These are phyloP conservation scores for Candida endomychidarum DNA, from an alignment of 805 yeast species.

Conservation along the genomic window DNA sequence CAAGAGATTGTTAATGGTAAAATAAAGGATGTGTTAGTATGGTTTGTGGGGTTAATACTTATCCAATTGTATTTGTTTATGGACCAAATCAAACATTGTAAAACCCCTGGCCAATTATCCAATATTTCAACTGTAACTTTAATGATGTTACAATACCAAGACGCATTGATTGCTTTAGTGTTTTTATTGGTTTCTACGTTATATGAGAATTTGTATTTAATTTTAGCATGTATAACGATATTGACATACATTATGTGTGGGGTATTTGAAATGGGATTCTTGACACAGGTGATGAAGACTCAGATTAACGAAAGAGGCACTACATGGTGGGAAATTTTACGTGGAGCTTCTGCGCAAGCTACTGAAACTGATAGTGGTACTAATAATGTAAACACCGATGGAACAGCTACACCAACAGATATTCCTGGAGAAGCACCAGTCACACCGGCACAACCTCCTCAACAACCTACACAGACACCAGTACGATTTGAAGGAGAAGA, in stretches of 20 bases:
- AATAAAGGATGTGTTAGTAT: slow-evolving; percentile 44
- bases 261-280: slow-evolving; percentile 72
- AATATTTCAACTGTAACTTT: slow-evolving; percentile 56
- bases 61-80: slow-evolving; percentile 57
- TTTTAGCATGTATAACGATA: slow-evolving; percentile 69
- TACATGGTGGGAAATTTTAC: slow-evolving; percentile 62
- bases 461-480: slow-evolving; percentile 12
- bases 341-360: slow-evolving; percentile 57
- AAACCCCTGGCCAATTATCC: slow-evolving; percentile 79
- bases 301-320: slow-evolving; percentile 72
- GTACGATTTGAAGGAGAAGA: slow-evolving; percentile 12
- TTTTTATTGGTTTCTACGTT: slow-evolving; percentile 60
- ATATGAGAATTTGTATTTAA: slow-evolving; percentile 57
- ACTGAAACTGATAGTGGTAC: neutral
- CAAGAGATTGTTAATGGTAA: slow-evolving; percentile 43
- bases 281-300: slow-evolving; percentile 63
- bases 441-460: neutral
- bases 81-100: slow-evolving; percentile 67
- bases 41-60: slow-evolving; percentile 44
- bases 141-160: slow-evolving; percentile 67
- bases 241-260: slow-evolving; percentile 67
- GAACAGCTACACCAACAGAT: slow-evolving; percentile 6
- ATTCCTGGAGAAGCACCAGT: slow-evolving; percentile 10
- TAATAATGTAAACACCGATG: neutral
- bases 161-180: slow-evolving; percentile 65